Evolutionary conservation across 371 early-diverging fungal species (phyloP), one percentile per base, ranked within the genome.

Genomic region (Mucor plumbeus): DNA sequence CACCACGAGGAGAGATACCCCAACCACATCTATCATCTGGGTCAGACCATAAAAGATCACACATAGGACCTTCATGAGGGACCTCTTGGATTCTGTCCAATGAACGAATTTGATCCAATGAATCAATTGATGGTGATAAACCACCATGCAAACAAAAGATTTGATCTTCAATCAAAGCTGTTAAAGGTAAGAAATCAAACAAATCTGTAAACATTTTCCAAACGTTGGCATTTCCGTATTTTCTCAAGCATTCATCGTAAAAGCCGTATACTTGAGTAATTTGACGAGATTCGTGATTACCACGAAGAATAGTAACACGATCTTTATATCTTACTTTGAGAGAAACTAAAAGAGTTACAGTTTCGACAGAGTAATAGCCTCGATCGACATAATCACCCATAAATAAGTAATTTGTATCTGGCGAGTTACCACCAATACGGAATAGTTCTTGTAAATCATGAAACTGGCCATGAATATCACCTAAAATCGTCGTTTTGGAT

Each of bases 301-400:
- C 99, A 50, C 99, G 89, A 64, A 99, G 83, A 48, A 99, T 87
- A 61, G 96, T 97, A 58, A 99, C 95, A 75, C 96, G 94, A 68
- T 96, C 95, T 40, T 99, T 99, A 83, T 96, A 95, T 81, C 88
- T 90, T 61, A 97, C 96, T 85, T 99, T 99, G 63, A 98, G 87
- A 17, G 90, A 92, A 73, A 99, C 88, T 54, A 99, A 80, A 63
- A 99, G 75, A 17, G 97, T 93, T 64, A 99, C 94, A 5, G 99
- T 98, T 77, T 99, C 99, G 65, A 99, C 87, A 74, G 95, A 94
- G 83, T 98, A 97, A 81, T 97, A 98, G n/a, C 99, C 99, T 65
- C 99, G 89, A 80, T 99, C 99, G 5, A 99, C 99, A 87, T 98
- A 99, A 78, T 99, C 99, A 21, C 99, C 99, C 97, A 99, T 98